Percentiles rank a stretch among this genome's conserved stretches.
Conservation (phyloP, 805 yeast species). For the Kazachstania psychrophila region DNA sequence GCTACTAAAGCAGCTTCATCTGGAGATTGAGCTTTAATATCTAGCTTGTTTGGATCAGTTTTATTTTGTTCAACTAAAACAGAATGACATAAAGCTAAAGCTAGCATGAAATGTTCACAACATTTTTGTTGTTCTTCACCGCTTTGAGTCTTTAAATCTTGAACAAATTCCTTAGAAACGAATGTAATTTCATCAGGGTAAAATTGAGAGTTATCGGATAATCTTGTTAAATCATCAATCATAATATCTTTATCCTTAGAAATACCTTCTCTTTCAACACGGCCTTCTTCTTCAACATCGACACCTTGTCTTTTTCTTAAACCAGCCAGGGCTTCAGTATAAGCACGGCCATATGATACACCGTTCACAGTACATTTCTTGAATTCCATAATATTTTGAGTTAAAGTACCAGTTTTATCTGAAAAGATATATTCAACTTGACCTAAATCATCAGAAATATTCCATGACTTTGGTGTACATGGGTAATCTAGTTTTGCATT, state of each 20-base stretch:
- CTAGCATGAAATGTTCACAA: conserved; percentile 66
- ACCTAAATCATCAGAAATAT: conserved; percentile 76
- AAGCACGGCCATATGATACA: conserved; percentile 63
- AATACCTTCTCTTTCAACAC: conserved; percentile 44
- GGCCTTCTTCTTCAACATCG: conserved; percentile 56
- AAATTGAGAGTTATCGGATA: conserved; percentile 33
- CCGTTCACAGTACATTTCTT: conserved; percentile 74
- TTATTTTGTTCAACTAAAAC: conserved; percentile 63
- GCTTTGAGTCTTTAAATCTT: conserved; percentile 46
- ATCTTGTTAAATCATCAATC: conserved; percentile 38
- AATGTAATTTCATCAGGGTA: conserved; percentile 60
- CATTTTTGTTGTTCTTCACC: conserved; percentile 42
- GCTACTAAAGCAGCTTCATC: conserved; percentile 82
- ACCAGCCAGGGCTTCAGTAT: conserved; percentile 77
- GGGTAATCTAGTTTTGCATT: conserved; percentile 64
- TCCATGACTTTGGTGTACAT: conserved; percentile 80
- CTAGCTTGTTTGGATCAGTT: conserved; percentile 43
- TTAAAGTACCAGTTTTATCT: conserved; percentile 77
- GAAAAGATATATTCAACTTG: conserved; percentile 79
- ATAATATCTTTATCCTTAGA: conserved; percentile 49
- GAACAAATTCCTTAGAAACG: conserved; percentile 54
- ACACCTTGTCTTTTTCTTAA: conserved; percentile 69
- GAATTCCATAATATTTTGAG: conserved; percentile 80
- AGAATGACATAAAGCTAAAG: conserved; percentile 70
- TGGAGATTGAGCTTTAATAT: conserved; percentile 71